These are phyloP conservation scores for Udeniomyces megalosporus DNA, from an alignment of 768 basidiomycete genomes.

Conservation along the genomic window DNA sequence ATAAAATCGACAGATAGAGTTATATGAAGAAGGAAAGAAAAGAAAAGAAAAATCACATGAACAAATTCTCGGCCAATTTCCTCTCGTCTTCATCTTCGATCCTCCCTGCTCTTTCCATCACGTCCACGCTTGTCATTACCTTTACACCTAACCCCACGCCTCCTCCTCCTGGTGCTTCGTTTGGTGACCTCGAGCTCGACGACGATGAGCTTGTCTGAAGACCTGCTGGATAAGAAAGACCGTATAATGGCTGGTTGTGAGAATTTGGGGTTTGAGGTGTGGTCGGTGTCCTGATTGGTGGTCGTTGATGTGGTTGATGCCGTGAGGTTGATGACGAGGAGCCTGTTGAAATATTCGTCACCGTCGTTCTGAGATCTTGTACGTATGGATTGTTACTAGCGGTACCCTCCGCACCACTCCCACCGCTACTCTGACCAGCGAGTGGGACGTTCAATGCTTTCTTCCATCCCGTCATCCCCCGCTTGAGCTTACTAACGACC, in stretches of 20 bases:
- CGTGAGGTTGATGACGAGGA: background rate
- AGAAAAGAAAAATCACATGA: conserved; percentile 1
- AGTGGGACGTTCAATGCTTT: background rate
- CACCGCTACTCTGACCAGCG: background rate
- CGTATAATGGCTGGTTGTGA: background rate
- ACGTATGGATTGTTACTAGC: background rate
- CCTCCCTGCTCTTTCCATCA: background rate
- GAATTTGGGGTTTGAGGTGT: background rate
- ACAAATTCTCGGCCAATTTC: conserved; percentile 8
- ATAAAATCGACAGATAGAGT: no score
- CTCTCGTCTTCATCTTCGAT: conserved; percentile 15
- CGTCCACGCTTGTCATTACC: background rate
- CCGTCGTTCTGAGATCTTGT: background rate
- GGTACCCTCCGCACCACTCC: no score
- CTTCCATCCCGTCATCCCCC: background rate
- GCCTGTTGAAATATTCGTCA: background rate
- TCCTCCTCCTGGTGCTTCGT: background rate
- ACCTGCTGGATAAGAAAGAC: background rate
- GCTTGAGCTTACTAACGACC: conserved; percentile 7
- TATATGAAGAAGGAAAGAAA: background rate
- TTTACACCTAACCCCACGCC: background rate
- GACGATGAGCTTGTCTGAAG: background rate
- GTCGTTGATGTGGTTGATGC: no score
- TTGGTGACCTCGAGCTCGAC: background rate
- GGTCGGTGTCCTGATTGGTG: no score